Percentiles rank a stretch among this genome's conserved stretches.
phyloP scores from a whole-genome alignment of 2,329 filamentous ascomycete genomes.

The Ophiobolus disseminans region DNA sequence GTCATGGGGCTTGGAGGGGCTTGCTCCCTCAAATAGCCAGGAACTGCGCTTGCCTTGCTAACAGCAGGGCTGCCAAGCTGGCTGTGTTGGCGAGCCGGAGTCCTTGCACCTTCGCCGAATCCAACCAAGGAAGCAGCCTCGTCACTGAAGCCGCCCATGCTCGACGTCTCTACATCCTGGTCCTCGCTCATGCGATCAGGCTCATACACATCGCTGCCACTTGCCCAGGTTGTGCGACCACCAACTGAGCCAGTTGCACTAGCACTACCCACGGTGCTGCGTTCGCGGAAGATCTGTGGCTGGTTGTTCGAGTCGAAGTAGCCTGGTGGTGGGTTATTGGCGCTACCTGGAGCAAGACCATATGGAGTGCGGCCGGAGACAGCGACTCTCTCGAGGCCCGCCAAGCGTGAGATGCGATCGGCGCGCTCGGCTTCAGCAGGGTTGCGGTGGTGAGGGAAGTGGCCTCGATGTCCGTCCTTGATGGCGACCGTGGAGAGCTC shows the following conservation, averaged over 20 bases:
- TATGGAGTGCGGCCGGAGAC: constrained; percentile 67
- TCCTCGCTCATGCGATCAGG: constrained; percentile 76
- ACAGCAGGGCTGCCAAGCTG: constrained; percentile 82
- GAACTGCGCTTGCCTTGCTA: constrained; percentile 52
- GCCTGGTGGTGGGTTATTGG: constrained; percentile 54
- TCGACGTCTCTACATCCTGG: constrained; percentile 66
- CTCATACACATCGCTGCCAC: constrained; percentile 65
- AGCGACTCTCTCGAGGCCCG: constrained; percentile 86
- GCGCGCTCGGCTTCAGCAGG: constrained; percentile 91
- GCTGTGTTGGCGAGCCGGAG: constrained; percentile 61
- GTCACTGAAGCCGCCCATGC: constrained; percentile 82
- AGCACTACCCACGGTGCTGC: constrained; percentile 88
- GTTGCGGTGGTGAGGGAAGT: constrained; percentile 68
- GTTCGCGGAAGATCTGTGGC: constrained; percentile 70
- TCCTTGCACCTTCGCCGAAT: constrained; percentile 84
- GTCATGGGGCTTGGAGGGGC: constrained; percentile 41
- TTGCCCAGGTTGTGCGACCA: constrained; percentile 73
- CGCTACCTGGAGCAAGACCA: constrained; percentile 56
- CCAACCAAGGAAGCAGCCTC: constrained; percentile 86
- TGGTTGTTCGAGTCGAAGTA: constrained; percentile 84
- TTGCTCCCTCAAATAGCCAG: constrained; percentile 44
- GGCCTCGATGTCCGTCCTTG: constrained; percentile 92
- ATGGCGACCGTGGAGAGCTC: constrained; percentile 92
- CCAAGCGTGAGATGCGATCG: constrained; percentile 92
- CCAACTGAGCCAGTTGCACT: constrained; percentile 83